Evolutionary conservation across 306 rosid genomes (phyloP), one percentile per base, ranked within the genome.

Genomic region (Cucurbita maxima): DNA sequence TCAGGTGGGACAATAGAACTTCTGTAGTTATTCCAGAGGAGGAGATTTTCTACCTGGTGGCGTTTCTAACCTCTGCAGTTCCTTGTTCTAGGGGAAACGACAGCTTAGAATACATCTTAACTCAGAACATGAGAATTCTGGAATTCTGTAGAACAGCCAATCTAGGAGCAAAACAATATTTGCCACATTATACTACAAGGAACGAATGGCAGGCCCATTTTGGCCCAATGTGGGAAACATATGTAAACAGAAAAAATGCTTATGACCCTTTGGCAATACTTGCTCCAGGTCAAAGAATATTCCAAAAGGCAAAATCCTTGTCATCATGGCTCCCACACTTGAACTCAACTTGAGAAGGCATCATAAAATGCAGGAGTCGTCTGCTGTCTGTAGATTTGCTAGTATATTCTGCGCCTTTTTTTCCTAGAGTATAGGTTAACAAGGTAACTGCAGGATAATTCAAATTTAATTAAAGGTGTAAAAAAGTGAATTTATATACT

Each of bases 1-100:
- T 55, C 88, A 94, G 99, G 92, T 94, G 97, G 99, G 92, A 89
- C 82, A 94, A 84, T 76, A 89, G 92, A 61, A 82, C 89, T 12
- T 83, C 90, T 7, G 86, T 77, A 18, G 89, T 89, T 13, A 81
- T 81, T 55, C 99, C 99, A n/a, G 96, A 91, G 70, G 99, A 87
- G 79, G 91, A 89, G 18, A 75, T 86, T 73, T 91, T 94, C 88
- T 94, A 94, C 88, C 72, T 86, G 2, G 96, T 94, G 59, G 97
- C 92, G 63, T 89, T 94, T 81, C 92, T 94, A 19, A 78, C 88
- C 72, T 94, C 99, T 54, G 99, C 97, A 69, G 86, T 87, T 58
- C 91, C 96, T 11, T 76, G 87, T 48, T 94, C 99, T 19, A 86
- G 71, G 50, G 99, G 91, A 82, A 80, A 79, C 45, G 90, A 94